These are phyloP conservation scores for Melampsora americana DNA, from an alignment of 1,284 basidiomycete genomes.

Conservation along the genomic window DNA sequence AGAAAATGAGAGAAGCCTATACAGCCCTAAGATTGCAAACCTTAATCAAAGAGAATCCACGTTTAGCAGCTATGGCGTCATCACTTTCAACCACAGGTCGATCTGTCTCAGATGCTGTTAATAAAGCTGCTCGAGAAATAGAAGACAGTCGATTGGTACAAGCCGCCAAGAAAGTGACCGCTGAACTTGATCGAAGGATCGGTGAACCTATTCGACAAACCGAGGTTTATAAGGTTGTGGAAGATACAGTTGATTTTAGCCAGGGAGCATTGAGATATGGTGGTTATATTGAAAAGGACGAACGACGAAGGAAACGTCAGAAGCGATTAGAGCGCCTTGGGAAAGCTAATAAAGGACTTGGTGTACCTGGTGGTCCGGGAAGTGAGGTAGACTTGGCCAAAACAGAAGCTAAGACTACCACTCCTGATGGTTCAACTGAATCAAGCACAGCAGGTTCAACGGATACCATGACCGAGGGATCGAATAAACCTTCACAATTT, in stretches of 20 bases:
- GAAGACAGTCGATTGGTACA: conserved; percentile 90
- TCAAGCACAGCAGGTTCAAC: conserved; percentile 49
- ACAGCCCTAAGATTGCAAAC: conserved; percentile 66
- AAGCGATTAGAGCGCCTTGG: conserved; percentile 77
- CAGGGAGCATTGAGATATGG: conserved; percentile 79
- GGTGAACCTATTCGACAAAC: conserved; percentile 94
- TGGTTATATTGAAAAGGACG: conserved; percentile 89
- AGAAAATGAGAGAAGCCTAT: conserved; percentile 39
- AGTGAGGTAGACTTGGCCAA: conserved; percentile 56
- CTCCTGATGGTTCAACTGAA: conserved; percentile 52
- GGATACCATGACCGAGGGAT: conserved; percentile 40
- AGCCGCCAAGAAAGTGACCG: conserved; percentile 60
- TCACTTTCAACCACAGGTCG: conserved; percentile 83
- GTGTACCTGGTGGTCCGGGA: conserved; percentile 53
- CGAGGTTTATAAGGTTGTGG: conserved; percentile 84
- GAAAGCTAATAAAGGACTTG: conserved; percentile 61
- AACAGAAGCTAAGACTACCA: conserved; percentile 70
- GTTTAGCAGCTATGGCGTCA: conserved; percentile 81
- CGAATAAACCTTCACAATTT: conserved; percentile 54
- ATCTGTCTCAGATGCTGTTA: conserved; percentile 88
- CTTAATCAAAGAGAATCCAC: conserved; percentile 94
- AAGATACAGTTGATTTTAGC: conserved; percentile 87
- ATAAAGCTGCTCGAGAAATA: conserved; percentile 81
- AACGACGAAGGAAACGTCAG: conserved; percentile 70
- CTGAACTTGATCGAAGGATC: conserved; percentile 45